Evolutionary conservation across 2,329 filamentous ascomycete species (phyloP).

Genomic region (Sporothrix pseudoabietina): DNA sequence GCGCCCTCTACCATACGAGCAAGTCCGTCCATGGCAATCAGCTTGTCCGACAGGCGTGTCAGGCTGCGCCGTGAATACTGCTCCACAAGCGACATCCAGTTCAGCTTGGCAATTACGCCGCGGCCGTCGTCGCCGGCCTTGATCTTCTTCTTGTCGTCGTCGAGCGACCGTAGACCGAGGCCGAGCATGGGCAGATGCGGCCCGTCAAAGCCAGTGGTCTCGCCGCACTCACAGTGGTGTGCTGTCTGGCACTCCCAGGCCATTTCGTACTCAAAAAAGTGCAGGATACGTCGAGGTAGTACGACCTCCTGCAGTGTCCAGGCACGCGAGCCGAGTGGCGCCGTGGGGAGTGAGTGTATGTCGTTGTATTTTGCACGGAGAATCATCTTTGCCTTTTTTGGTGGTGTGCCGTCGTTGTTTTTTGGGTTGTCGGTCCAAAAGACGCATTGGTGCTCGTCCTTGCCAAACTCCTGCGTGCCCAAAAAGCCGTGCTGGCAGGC

Average conservation of each 20-base stretch:
- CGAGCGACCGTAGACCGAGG: background rate
- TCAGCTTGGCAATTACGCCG: background rate
- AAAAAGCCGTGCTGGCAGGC: constrained; percentile 28
- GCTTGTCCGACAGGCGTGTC: constrained; percentile 29
- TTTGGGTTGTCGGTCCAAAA: background rate
- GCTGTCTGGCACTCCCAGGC: constrained; percentile 28
- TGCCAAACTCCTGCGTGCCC: constrained; percentile 22
- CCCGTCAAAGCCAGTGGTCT: background rate
- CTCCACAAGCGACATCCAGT: constrained; percentile 27
- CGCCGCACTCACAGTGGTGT: constrained; percentile 21
- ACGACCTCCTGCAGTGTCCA: constrained; percentile 24
- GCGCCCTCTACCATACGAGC: constrained; percentile 22
- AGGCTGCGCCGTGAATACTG: constrained; percentile 26
- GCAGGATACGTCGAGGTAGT: constrained; percentile 23
- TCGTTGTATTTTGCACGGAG: background rate
- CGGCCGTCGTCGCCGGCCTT: background rate
- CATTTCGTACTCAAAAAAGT: constrained; percentile 26
- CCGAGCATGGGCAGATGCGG: constrained; percentile 26
- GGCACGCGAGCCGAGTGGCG: background rate
- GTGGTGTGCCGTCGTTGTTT: background rate
- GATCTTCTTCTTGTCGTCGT: background rate
- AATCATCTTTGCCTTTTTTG: background rate
- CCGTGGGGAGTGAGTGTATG: background rate
- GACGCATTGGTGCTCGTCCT: background rate
- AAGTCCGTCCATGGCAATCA: constrained; percentile 29